A percentile compares a stretch with the other conserved stretches of the same genome.
Evolutionary conservation across 352 stramenopile genomes (phyloP).

Genomic region (Phytophthora pluvialis): DNA sequence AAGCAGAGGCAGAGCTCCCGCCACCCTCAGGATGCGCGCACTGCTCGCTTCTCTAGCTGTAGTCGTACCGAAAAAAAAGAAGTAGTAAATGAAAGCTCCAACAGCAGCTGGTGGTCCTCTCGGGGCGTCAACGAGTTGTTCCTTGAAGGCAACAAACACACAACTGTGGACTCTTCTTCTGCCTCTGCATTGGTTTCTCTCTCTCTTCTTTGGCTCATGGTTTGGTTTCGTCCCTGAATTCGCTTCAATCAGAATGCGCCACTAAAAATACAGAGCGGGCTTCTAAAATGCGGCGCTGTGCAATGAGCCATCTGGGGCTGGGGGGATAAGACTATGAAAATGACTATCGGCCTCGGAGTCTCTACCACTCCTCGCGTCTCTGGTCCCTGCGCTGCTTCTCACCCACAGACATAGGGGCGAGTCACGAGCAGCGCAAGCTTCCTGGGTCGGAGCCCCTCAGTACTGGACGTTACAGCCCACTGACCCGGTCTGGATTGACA

Average conservation of each 20-base stretch:
- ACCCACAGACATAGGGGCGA: constrained; percentile 11
- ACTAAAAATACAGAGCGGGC: constrained; percentile 8
- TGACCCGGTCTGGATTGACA: constrained; percentile 21
- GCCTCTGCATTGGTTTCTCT: constrained; percentile 15
- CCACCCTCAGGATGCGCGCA: constrained; percentile 20
- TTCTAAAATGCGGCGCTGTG: too few species aligned
- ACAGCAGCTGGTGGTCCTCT: too few species aligned
- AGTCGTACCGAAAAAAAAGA: neutral
- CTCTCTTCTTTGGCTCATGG: neutral
- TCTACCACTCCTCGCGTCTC: constrained; percentile 30
- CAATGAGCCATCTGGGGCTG: constrained; percentile 16
- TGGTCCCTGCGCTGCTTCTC: constrained; percentile 13
- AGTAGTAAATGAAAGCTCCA: constrained; percentile 17
- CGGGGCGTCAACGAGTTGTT: neutral
- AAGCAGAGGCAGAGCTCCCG: constrained; percentile 13
- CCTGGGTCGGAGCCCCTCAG: constrained; percentile 1
- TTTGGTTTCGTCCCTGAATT: neutral
- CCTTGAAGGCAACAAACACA: neutral
- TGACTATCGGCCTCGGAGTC: constrained; percentile 20
- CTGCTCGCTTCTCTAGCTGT: constrained; percentile 22
- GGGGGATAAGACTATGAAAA: constrained; percentile 15
- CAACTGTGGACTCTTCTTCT: neutral
- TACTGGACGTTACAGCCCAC: constrained; percentile 4
- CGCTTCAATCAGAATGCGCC: neutral
- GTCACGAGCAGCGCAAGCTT: neutral